Conservation (phyloP, 345 rosid genomes). For the Abelmoschus esculentus region DNA sequence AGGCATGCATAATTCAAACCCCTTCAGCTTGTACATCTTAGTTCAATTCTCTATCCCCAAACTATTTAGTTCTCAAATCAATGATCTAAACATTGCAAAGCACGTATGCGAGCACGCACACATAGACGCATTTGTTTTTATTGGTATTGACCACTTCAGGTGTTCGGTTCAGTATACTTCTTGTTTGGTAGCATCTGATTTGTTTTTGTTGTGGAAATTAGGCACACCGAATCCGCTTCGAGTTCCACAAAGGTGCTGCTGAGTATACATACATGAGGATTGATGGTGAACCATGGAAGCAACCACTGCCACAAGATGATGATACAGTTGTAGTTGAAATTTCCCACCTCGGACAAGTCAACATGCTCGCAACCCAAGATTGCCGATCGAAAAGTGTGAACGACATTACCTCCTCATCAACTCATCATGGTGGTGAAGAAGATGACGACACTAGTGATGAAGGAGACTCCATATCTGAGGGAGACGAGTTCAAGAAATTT, state of each 20-base stretch:
- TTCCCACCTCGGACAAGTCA: conserved; percentile 81
- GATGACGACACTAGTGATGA: conserved; percentile 15
- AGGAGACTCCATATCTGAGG: conserved; percentile 25
- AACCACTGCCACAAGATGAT: conserved; percentile 60
- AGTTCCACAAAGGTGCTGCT: conserved; percentile 68
- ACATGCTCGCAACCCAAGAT: conserved; percentile 72
- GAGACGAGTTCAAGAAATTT: conserved; percentile 60
- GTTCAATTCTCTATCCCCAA: conserved; percentile 57
- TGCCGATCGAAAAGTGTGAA: conserved; percentile 49
- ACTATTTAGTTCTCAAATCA: conserved; percentile 57
- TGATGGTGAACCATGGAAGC: conserved; percentile 95
- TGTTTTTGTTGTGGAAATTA: conserved; percentile 17
- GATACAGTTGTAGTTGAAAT: conserved; percentile 76
- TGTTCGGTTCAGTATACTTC: no score
- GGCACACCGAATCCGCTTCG: conserved; percentile 68
- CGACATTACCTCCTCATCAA: conserved; percentile 23
- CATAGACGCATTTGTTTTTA: no score
- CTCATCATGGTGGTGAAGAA: background rate
- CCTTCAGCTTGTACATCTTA: conserved; percentile 27
- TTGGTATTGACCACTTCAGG: no score
- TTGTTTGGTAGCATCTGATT: background rate
- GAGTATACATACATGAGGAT: conserved; percentile 76
- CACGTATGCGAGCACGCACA: background rate
- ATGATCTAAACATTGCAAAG: conserved; percentile 13
- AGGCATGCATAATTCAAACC: background rate